Percentiles rank a stretch among this genome's conserved stretches.
phyloP scores from a whole-genome alignment of 805 yeast species.

The Ogataea allantospora region DNA sequence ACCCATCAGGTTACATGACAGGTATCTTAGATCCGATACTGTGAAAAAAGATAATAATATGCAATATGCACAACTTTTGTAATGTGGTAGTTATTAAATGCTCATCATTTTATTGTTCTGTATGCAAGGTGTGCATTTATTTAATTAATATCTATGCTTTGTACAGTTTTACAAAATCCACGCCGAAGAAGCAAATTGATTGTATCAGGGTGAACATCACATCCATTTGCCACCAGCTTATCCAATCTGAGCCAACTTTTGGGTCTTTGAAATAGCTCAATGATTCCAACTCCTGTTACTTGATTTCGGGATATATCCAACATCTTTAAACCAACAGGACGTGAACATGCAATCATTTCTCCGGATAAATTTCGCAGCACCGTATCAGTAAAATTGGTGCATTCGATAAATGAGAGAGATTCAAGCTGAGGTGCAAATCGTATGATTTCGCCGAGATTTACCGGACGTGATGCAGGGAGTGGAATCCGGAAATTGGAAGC shows the following conservation, averaged over 20 bases:
- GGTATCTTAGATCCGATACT: not conserved
- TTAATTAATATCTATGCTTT: conserved; percentile 2
- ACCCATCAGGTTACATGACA: too few relatives aligned
- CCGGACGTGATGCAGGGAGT: conserved; percentile 5
- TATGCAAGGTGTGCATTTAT: not conserved
- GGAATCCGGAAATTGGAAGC: conserved; percentile 13
- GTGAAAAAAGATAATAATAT: not conserved
- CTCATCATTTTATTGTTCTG: not conserved
- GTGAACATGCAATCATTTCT: conserved; percentile 6
- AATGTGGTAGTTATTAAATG: not conserved
- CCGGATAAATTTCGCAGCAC: conserved; percentile 17
- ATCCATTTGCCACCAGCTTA: conserved; percentile 16
- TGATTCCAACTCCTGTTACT: conserved; percentile 25
- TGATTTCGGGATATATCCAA: conserved; percentile 24
- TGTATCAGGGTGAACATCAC: conserved; percentile 23
- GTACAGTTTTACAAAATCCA: conserved; percentile 17
- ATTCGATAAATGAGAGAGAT: conserved; percentile 15
- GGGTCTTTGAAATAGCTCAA: conserved; percentile 26
- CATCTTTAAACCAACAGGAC: conserved; percentile 5
- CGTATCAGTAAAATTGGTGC: conserved; percentile 23
- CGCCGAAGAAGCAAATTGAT: conserved; percentile 9
- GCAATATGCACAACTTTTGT: not conserved
- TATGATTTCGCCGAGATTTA: conserved; percentile 14
- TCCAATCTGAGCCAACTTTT: conserved; percentile 18
- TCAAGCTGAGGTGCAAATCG: conserved; percentile 15